Percentiles rank a stretch among this genome's conserved stretches.
Evolutionary conservation across 2,329 filamentous ascomycete genomes (phyloP).

Genomic region (Coniochaeta pulveracea): DNA sequence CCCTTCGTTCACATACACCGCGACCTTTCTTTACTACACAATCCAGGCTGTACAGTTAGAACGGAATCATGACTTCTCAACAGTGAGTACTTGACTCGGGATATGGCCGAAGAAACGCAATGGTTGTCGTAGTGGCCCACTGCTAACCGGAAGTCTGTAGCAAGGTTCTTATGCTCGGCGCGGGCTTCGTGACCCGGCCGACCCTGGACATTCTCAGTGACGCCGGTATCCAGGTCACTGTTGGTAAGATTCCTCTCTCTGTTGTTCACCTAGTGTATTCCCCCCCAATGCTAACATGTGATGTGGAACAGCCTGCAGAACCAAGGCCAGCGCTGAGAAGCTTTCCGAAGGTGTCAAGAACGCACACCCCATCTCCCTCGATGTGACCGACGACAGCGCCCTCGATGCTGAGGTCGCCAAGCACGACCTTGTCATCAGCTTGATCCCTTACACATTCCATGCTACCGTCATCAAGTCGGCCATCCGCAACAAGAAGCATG

Average conservation of each 20-base stretch:
- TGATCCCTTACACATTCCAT: constrained; percentile 91
- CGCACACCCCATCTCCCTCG: constrained; percentile 67
- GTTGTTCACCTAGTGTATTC: no score
- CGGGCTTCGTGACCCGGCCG: constrained; percentile 50
- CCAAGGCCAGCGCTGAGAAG: constrained; percentile 63
- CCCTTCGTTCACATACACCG: no score
- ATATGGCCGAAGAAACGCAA: no score
- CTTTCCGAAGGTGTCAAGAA: constrained; percentile 63
- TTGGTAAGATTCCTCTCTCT: no score
- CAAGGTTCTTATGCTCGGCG: constrained; percentile 34
- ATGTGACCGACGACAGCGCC: constrained; percentile 65
- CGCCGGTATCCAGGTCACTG: constrained; percentile 51
- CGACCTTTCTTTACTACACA: constrained; percentile 2
- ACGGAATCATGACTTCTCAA: constrained; percentile 14
- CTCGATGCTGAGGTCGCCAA: constrained; percentile 73
- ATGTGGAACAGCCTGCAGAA: constrained; percentile 17
- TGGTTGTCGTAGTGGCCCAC: background rate
- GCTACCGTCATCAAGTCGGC: constrained; percentile 84
- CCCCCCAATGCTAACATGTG: no score
- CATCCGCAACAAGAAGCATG: constrained; percentile 88
- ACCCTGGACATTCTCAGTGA: constrained; percentile 53
- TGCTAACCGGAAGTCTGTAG: constrained; percentile 6
- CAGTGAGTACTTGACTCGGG: constrained; percentile 11
- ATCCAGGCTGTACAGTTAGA: constrained; percentile 5
- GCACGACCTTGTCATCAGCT: constrained; percentile 65